Evolutionary conservation across 176 grass and related monocot species (phyloP).

Genomic region (Canna indica): DNA sequence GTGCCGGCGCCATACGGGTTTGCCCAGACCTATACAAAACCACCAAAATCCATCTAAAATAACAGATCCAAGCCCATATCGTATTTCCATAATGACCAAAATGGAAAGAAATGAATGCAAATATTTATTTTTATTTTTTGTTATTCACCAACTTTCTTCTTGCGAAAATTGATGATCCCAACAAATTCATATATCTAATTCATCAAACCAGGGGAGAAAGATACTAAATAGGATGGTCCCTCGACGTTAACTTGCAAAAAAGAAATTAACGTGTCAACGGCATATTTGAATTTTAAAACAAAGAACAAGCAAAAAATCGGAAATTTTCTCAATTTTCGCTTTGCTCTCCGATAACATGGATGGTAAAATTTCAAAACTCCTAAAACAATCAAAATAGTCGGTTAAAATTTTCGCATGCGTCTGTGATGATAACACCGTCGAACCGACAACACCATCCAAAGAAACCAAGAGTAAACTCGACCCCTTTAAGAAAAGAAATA

Average conservation of each 20-base stretch:
- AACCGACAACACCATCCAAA: not conserved
- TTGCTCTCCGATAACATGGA: not conserved
- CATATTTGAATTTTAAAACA: not conserved
- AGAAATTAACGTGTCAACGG: not conserved
- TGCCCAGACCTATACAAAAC: constrained; percentile 4
- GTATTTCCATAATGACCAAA: not conserved
- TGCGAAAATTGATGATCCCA: not conserved
- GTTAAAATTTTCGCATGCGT: not conserved
- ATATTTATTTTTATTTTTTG: not conserved
- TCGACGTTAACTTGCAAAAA: not conserved
- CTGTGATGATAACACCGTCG: not conserved
- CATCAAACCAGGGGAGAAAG: not conserved
- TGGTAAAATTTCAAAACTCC: not conserved
- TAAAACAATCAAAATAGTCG: not conserved
- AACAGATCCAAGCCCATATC: not conserved
- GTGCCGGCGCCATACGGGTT: constrained; percentile 6
- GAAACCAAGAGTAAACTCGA: not conserved
- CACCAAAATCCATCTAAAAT: not conserved
- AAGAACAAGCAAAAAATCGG: constrained; percentile 2
- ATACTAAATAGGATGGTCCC: not conserved
- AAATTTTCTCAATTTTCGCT: not conserved
- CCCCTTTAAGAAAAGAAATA: not conserved
- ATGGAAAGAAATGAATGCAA: not conserved
- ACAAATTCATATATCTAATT: not conserved
- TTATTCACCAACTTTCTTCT: not conserved